Evolutionary conservation across 768 basidiomycete species (phyloP), one percentile per base, ranked within the genome.

Genomic region (Leccinum broughii): DNA sequence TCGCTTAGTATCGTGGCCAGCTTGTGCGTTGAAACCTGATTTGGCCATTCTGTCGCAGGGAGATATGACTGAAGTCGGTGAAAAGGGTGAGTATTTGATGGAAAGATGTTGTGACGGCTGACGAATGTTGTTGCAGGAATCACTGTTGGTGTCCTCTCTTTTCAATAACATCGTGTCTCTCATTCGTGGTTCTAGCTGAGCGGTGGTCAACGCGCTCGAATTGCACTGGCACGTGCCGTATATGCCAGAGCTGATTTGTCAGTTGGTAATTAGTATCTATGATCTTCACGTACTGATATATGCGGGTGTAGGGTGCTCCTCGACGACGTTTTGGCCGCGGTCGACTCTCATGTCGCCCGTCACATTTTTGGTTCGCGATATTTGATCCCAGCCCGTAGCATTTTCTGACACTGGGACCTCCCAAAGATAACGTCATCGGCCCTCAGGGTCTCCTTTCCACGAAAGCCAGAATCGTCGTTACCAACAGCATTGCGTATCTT

Each of bases 231-330:
- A 6, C 80, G 95, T 32, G 93, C 92, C 3, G 90, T 96, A 0
- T 98, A 98, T 73, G 87, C 93, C 3, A 83, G 95, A 50, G 93
- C 95, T 1, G 95, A 98, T 72, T 72, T 97, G 84, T 93, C 66
- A 68, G 85, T 73, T 6, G 15, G 28, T 13, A 7, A 30, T 6
- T 3, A 6, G 1, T 9, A 8, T 5, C 3, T 1, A 14, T 24
- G 0, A 30, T 17, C 13, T 1, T 22, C 24, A 56, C 3, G 50
- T 58, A 7, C 44, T 66, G 46, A 65, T 48, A 14, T 20, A 5
- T 41, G 1, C n/a, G 44, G 4, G 2, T 3, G 13, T 59, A 89
- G 88, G 34, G 77, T 90, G 52, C 81, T 98, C 2, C 80, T 98
- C 6, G 96, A 98, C 65, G 95, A 98, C 62, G 93, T 93, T 46